Percentiles rank a stretch among this genome's conserved stretches.
Evolutionary conservation across 331 rosid species (phyloP).

Genomic region (Cydonia oblonga): DNA sequence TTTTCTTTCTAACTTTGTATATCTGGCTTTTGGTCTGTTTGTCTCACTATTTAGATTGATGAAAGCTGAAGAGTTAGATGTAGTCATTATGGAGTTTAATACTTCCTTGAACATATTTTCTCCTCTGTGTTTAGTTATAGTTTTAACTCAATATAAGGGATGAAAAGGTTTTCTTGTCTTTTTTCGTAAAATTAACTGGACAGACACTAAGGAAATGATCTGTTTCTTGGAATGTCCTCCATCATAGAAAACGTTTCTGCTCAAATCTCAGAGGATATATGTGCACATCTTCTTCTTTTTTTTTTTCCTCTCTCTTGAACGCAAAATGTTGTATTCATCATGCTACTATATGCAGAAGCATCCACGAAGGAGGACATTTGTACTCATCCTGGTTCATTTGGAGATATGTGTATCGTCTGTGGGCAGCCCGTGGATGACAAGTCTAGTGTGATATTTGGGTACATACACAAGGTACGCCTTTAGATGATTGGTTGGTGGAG

Average conservation of each 20-base stretch:
- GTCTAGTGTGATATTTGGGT: slow-evolving; percentile 68
- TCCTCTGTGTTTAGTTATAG: too few relatives aligned
- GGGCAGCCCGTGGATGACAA: slow-evolving; percentile 56
- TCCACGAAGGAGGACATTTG: slow-evolving; percentile 30
- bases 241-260: neutral
- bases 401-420: slow-evolving; percentile 57
- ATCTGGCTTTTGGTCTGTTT: neutral
- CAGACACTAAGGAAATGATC: neutral
- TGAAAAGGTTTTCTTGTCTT: too few relatives aligned
- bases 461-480: slow-evolving; percentile 60
- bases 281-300: neutral
- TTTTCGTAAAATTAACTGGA: neutral
- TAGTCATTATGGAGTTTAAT: neutral
- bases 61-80: neutral
- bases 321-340: neutral
- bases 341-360: slow-evolving; percentile 25
- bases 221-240: neutral
- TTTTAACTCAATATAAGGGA: too few relatives aligned
- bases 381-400: slow-evolving; percentile 71
- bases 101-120: too few relatives aligned
- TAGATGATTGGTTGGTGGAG: neutral
- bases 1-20: too few relatives aligned
- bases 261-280: neutral
- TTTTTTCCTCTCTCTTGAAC: neutral
- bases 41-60: neutral